Percentiles rank a stretch among this genome's conserved stretches.
phyloP scores from a whole-genome alignment of 805 yeast species.

The Candida verbasci region DNA sequence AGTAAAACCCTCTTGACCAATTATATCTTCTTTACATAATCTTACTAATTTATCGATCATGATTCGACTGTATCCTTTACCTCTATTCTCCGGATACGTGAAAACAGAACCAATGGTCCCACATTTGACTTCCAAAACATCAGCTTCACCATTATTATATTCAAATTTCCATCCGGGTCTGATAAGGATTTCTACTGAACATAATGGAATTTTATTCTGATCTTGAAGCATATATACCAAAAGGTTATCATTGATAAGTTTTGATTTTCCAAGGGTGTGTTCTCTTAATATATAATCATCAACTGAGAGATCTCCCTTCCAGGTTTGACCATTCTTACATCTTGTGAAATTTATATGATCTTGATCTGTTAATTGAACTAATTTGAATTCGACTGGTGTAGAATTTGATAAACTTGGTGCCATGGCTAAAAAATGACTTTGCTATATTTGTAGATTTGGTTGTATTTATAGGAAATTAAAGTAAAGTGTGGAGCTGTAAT shows the following conservation, averaged over 20 bases:
- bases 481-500: no score
- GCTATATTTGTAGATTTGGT: background rate
- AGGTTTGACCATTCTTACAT: slow-evolving; percentile 26
- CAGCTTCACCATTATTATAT: slow-evolving; percentile 4
- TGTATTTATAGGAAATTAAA: no score
- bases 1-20: slow-evolving; percentile 31
- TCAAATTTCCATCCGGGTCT: slow-evolving; percentile 25
- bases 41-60: slow-evolving; percentile 37
- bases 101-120: slow-evolving; percentile 42
- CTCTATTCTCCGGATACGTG: slow-evolving; percentile 33
- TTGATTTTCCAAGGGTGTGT: slow-evolving; percentile 20
- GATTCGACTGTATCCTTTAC: slow-evolving; percentile 33
- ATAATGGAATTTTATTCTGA: slow-evolving; percentile 14
- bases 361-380: slow-evolving; percentile 18
- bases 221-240: slow-evolving; percentile 15
- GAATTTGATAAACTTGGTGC: slow-evolving; percentile 1
- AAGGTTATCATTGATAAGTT: slow-evolving; percentile 12
- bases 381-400: slow-evolving; percentile 10
- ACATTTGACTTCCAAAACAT: slow-evolving; percentile 13
- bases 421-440: background rate
- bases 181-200: slow-evolving; percentile 33
- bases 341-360: slow-evolving; percentile 29
- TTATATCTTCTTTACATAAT: slow-evolving; percentile 14
- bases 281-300: slow-evolving; percentile 36
- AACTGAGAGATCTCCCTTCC: slow-evolving; percentile 32